phyloP scores from a whole-genome alignment of 192 early-diverging fungal genomes.

The Mortierella antarctica region DNA sequence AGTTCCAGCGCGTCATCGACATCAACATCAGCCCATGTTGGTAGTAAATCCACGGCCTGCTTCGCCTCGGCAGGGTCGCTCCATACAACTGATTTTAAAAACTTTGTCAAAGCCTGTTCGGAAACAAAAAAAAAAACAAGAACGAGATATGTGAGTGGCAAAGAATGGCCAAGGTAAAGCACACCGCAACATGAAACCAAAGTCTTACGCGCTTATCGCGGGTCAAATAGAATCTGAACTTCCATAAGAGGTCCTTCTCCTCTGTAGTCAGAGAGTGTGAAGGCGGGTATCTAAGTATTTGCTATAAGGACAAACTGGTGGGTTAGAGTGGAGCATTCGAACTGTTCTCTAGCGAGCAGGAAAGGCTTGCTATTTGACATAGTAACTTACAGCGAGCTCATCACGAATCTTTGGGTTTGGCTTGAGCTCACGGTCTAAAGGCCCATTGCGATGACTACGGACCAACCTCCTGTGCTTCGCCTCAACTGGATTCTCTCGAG shows the following conservation, averaged over 20 bases:
- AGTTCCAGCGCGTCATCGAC: slow-evolving; percentile 97
- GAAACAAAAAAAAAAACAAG: background rate
- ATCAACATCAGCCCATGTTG: slow-evolving; percentile 91
- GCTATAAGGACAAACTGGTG: slow-evolving; percentile 56
- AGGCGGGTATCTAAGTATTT: slow-evolving; percentile 92
- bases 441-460: slow-evolving; percentile 89
- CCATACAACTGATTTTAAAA: slow-evolving; percentile 97
- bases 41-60: slow-evolving; percentile 90
- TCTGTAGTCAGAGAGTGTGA: slow-evolving; percentile 83
- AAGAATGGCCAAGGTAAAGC: background rate
- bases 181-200: background rate
- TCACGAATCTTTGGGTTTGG: slow-evolving; percentile 97
- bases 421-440: slow-evolving; percentile 94
- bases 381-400: slow-evolving; percentile 83
- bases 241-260: slow-evolving; percentile 98
- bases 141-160: background rate
- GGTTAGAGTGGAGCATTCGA: background rate
- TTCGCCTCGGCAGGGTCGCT: slow-evolving; percentile 89
- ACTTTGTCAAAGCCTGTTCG: slow-evolving; percentile 92
- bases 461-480: slow-evolving; percentile 91
- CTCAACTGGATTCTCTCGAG: slow-evolving; percentile 94
- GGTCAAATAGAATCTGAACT: slow-evolving; percentile 95
- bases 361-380: background rate
- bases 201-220: slow-evolving; percentile 83
- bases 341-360: background rate